Base-by-base conservation (phyloP, 805 yeast genomes). In the Pichia cabralensis region DNA sequence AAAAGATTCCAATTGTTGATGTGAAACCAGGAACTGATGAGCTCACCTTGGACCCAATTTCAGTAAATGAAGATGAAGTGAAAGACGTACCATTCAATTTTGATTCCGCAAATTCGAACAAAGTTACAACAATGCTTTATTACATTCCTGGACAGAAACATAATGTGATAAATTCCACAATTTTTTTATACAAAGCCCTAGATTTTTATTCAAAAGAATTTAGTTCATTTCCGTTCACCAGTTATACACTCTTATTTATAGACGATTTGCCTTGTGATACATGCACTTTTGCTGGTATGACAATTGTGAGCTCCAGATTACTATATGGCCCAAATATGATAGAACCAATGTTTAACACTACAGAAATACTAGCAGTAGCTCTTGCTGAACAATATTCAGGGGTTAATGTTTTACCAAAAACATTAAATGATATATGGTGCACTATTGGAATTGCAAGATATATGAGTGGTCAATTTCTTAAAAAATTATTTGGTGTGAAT, bases 371-470 rank as follows among this genome's bases (percentile, higher is more conserved):
- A 3, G 67, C 89, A 0, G 71, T 74, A 36, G 76, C 83, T 0
- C 56, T 92, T 15, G 80, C 97, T 0, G 70, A 74, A 5, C 98
- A 92, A 54, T 92, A 96, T 94, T 73, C 94, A 0, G 96, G 96
- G 13, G 78, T 92, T 23, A 84, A 83, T 52, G 84, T 92, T 14
- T 78, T 85, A 3, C 96, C 97, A 0, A 69, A 69, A 35, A 69
- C 76, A 1, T 70, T 76, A 52, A 74, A 81, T 45, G 96, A 92
- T 54, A 45, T 83, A 6, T 92, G 99, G 98, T 72, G 89, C 43
- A 80, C 88, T 2, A 59, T 81, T 20, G 98, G 97, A 3, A 75
- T 92, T 39, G 70, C 95, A 0, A 71, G 75, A 23, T 89, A 68
- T 53, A 89, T 92, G 95, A 71, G 89, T 0, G 62, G 72, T 19